phyloP scores from a whole-genome alignment of 768 basidiomycete species.

The Mycena belliarum region DNA sequence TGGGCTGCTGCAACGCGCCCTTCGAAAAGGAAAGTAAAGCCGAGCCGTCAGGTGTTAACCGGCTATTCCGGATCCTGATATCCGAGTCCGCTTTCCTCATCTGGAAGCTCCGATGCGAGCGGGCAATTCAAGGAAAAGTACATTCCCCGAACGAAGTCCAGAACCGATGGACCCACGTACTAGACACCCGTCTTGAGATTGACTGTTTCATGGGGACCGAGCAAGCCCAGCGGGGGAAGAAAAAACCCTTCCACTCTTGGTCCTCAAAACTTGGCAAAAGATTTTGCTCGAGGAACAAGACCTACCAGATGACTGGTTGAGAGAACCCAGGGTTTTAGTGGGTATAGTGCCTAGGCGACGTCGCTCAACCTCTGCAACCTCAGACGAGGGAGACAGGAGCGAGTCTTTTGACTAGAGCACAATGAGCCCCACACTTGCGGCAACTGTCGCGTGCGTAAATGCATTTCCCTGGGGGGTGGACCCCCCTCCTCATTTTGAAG shows the following conservation, averaged over 20 bases:
- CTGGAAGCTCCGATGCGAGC: conserved; percentile 21
- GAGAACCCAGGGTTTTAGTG: conserved; percentile 20
- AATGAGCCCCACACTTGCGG: conserved; percentile 8
- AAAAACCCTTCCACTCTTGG: background rate
- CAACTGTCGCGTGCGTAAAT: conserved; percentile 4
- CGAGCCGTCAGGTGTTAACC: background rate
- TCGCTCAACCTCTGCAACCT: background rate
- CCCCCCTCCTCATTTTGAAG: background rate
- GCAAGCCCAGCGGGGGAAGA: background rate
- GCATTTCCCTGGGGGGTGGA: conserved; percentile 7
- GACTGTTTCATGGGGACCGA: background rate
- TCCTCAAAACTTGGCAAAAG: conserved; percentile 10
- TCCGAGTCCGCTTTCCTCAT: conserved; percentile 20
- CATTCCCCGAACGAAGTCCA: conserved; percentile 1
- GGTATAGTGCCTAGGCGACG: conserved; percentile 5
- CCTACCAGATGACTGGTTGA: conserved; percentile 12
- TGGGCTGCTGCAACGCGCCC: conserved; percentile 11
- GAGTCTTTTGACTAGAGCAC: background rate
- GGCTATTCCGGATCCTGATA: conserved; percentile 18
- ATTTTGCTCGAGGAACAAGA: background rate
- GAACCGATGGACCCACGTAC: background rate
- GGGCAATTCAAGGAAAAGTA: conserved; percentile 4
- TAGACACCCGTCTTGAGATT: conserved; percentile 2
- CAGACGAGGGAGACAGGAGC: background rate
- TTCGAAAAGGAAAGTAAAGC: background rate